These are phyloP conservation scores for Acorus calamus DNA, from an alignment of 106 monocot species.

Conservation along the genomic window DNA sequence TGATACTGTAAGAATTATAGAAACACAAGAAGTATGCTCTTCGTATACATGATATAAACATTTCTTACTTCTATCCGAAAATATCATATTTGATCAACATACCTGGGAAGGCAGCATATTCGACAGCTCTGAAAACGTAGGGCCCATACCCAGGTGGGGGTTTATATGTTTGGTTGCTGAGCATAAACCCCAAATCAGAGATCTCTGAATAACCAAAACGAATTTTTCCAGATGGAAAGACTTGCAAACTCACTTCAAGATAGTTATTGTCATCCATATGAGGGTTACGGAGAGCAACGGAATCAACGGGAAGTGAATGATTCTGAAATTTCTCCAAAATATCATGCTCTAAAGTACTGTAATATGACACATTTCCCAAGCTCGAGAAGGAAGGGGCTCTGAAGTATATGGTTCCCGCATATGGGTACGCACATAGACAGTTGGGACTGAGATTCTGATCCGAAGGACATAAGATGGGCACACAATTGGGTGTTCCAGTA, in stretches of 20 bases:
- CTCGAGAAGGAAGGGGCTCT: slow-evolving; percentile 53
- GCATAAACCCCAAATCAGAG: slow-evolving; percentile 18
- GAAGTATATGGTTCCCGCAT: slow-evolving; percentile 35
- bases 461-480: slow-evolving; percentile 1
- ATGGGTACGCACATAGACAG: slow-evolving; percentile 37
- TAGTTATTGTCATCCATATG: slow-evolving; percentile 29
- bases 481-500: slow-evolving; percentile 6
- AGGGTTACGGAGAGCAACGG: slow-evolving; percentile 15
- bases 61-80: not conserved
- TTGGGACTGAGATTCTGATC: slow-evolving; percentile 4
- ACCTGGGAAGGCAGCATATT: slow-evolving; percentile 18
- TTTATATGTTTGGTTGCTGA: slow-evolving; percentile 22
- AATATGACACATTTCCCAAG: slow-evolving; percentile 6
- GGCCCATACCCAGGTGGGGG: slow-evolving; percentile 42
- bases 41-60: not conserved
- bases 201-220: slow-evolving; percentile 34
- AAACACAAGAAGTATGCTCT: not conserved
- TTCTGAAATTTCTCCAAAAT: slow-evolving; percentile 9
- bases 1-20: not conserved
- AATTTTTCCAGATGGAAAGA: slow-evolving; percentile 24
- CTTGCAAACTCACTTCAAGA: slow-evolving; percentile 26
- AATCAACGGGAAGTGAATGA: not conserved
- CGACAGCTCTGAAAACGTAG: slow-evolving; percentile 21
- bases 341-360: slow-evolving; percentile 10
- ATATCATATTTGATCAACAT: not conserved